phyloP scores from a whole-genome alignment of 2,329 filamentous ascomycete species.

The Setomelanomma holmii region DNA sequence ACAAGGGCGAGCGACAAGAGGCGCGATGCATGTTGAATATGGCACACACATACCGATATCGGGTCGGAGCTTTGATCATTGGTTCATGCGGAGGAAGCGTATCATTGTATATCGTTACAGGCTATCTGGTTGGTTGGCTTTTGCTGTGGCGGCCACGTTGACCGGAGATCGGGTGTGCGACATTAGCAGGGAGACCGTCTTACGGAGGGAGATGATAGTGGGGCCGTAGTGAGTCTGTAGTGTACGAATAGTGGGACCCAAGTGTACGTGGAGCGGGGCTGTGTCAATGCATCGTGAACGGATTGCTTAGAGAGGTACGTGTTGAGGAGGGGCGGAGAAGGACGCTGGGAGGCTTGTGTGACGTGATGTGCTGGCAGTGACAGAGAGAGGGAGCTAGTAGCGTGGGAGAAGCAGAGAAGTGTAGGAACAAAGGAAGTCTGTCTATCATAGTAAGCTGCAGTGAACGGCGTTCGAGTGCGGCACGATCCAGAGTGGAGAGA shows the following conservation, averaged over 20 bases:
- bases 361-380: conserved; percentile 1
- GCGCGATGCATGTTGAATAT: background rate
- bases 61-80: background rate
- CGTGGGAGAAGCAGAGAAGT: background rate
- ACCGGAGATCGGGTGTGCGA: background rate
- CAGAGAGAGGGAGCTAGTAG: background rate
- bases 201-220: background rate
- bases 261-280: background rate
- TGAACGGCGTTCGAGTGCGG: background rate
- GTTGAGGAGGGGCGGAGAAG: background rate
- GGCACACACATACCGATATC: background rate
- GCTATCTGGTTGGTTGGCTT: too few relatives aligned
- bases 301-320: too few relatives aligned
- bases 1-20: background rate
- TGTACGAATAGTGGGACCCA: too few relatives aligned
- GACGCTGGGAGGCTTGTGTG: background rate
- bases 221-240: too few relatives aligned
- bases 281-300: too few relatives aligned
- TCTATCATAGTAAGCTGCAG: background rate
- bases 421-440: too few relatives aligned
- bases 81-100: background rate
- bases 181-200: background rate
- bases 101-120: too few relatives aligned
- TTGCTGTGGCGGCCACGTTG: background rate
- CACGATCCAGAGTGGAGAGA: background rate